A percentile compares a stretch with the other conserved stretches of the same genome.
Conservation (phyloP, 208 protist species). For the Eutreptiella sp. region DNA sequence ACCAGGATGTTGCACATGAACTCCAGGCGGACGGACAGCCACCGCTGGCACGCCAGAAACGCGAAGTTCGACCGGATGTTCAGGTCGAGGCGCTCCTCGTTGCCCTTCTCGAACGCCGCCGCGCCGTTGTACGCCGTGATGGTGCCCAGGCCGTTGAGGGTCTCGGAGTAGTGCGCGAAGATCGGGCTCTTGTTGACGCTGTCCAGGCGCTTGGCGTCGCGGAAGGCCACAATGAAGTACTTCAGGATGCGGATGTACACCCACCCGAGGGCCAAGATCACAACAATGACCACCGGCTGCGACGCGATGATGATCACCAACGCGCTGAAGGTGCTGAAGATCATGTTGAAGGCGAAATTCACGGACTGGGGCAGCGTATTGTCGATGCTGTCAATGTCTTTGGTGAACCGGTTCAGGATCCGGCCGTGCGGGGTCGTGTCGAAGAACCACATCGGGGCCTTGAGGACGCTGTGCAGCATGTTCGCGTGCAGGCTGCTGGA, state of each 20-base stretch:
- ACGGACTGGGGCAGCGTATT: conserved; percentile 45
- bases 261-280: conserved; percentile 43
- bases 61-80: conserved; percentile 41
- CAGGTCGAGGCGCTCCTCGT: conserved; percentile 52
- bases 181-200: conserved; percentile 80
- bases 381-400: conserved; percentile 76
- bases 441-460: conserved; percentile 78
- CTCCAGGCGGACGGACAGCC: conserved; percentile 73
- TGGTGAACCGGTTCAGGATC: conserved; percentile 87
- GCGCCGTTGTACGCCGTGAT: conserved; percentile 59
- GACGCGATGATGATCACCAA: conserved; percentile 30
- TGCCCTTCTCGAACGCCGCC: conserved; percentile 43
- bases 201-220: conserved; percentile 77
- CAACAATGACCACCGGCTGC: conserved; percentile 41
- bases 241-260: conserved; percentile 66
- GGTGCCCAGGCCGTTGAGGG: conserved; percentile 62
- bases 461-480: conserved; percentile 48
- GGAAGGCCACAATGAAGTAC: conserved; percentile 66
- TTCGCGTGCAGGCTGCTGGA: conserved; percentile 41
- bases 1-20: conserved; percentile 68
- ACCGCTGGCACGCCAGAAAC: conserved; percentile 55
- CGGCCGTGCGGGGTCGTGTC: conserved; percentile 85
- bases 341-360: conserved; percentile 53
- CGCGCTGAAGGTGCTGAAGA: conserved; percentile 53
- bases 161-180: conserved; percentile 79